Conservation (phyloP, 163 green algal genomes). For the Chlorella variabilis region DNA sequence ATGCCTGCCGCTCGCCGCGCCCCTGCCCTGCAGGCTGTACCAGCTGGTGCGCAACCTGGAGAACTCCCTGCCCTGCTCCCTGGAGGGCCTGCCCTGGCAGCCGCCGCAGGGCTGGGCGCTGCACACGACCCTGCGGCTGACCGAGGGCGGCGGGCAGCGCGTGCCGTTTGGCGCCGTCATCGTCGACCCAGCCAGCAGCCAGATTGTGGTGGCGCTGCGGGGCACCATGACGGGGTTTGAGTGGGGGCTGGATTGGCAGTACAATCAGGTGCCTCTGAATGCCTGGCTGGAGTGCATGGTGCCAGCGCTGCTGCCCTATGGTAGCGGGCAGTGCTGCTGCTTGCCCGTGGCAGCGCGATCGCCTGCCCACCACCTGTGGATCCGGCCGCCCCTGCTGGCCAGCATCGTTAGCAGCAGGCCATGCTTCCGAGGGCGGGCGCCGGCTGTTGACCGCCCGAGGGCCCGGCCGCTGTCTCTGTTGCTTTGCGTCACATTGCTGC, state of each 20-base stretch:
- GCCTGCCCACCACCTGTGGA: no score
- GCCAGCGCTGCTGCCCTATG: no score
- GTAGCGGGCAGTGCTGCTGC: no score
- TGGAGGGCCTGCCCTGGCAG: not conserved
- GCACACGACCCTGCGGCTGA: not conserved
- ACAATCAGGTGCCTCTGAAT: slow-evolving; percentile 14
- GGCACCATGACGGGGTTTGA: not conserved
- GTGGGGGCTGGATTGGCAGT: slow-evolving; percentile 17
- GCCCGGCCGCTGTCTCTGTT: not conserved
- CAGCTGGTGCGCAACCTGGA: not conserved
- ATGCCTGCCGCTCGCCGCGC: no score
- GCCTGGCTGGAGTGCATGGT: no score
- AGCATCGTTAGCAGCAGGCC: no score
- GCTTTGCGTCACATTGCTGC: not conserved
- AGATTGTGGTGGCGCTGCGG: not conserved
- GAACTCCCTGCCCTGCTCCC: not conserved
- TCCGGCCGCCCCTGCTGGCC: no score
- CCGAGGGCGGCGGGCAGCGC: not conserved
- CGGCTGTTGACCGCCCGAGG: no score
- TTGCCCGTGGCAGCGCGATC: no score
- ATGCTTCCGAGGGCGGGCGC: no score
- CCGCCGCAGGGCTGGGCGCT: slow-evolving; percentile 15
- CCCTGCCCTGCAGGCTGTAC: slow-evolving; percentile 5
- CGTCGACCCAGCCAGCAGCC: not conserved
- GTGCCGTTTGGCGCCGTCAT: slow-evolving; percentile 1